Evolutionary conservation across 805 yeast species (phyloP).

Genomic region (Gaillardinia entomophila): DNA sequence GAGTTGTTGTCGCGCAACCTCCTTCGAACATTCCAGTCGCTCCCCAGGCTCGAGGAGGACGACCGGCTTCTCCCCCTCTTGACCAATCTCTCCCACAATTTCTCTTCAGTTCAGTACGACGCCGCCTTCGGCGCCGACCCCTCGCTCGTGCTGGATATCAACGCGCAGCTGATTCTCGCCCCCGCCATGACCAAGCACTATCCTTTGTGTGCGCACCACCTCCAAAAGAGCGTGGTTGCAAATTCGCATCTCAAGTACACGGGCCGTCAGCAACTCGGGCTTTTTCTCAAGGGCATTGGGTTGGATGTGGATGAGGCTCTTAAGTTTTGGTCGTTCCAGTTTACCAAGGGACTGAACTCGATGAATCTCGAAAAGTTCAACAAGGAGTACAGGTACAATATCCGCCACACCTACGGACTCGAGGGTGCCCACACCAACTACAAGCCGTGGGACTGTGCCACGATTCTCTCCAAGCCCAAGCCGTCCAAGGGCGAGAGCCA

Average conservation of each 20-base stretch:
- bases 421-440: slow-evolving; percentile 87
- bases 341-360: slow-evolving; percentile 45
- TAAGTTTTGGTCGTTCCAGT: slow-evolving; percentile 74
- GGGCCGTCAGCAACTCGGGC: slow-evolving; percentile 80
- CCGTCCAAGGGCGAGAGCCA: slow-evolving; percentile 68
- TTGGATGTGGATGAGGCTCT: slow-evolving; percentile 81
- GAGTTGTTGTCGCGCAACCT: slow-evolving; percentile 47
- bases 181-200: slow-evolving; percentile 54
- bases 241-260: slow-evolving; percentile 73
- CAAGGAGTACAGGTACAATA: slow-evolving; percentile 83
- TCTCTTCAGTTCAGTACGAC: slow-evolving; percentile 45
- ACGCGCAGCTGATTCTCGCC: slow-evolving; percentile 53
- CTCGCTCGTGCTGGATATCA: slow-evolving; percentile 41
- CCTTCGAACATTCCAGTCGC: slow-evolving; percentile 62
- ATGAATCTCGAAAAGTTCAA: slow-evolving; percentile 70
- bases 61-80: slow-evolving; percentile 82
- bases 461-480: slow-evolving; percentile 65
- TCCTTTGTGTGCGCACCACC: slow-evolving; percentile 74
- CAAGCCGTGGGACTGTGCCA: slow-evolving; percentile 79
- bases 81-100: slow-evolving; percentile 61
- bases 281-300: slow-evolving; percentile 88
- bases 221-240: slow-evolving; percentile 55
- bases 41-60: slow-evolving; percentile 87
- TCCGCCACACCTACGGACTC: slow-evolving; percentile 85
- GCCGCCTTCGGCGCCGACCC: slow-evolving; percentile 38